Evolutionary conservation across 2,329 filamentous ascomycete genomes (phyloP).

Genomic region (Raffaelea albimanens): DNA sequence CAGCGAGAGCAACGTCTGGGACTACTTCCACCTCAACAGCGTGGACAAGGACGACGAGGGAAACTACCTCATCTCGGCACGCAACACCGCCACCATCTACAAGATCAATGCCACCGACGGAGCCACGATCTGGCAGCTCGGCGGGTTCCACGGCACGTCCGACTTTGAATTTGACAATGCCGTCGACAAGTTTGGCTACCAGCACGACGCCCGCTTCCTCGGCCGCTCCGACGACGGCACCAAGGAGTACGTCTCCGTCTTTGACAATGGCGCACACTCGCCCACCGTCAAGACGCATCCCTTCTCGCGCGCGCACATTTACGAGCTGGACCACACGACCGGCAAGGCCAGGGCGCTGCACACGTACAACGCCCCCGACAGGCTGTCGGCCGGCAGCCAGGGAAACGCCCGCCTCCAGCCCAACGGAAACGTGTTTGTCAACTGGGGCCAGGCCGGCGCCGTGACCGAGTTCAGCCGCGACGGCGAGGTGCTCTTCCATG

Average conservation of each 20-base stretch:
- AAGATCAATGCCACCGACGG: slow-evolving; percentile 37
- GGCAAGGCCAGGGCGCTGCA: background rate
- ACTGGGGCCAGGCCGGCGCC: background rate
- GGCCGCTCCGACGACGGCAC: background rate
- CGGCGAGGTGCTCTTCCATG: background rate
- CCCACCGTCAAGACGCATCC: background rate
- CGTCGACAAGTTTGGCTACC: background rate
- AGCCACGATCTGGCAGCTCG: slow-evolving; percentile 42
- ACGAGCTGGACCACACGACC: background rate
- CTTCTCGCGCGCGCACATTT: background rate
- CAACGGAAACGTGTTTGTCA: background rate
- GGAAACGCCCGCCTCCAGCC: background rate
- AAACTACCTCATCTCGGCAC: slow-evolving; percentile 44
- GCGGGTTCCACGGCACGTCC: slow-evolving; percentile 23
- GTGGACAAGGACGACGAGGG: slow-evolving; percentile 39
- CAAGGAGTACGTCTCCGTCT: background rate
- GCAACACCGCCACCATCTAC: slow-evolving; percentile 35
- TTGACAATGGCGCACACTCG: background rate
- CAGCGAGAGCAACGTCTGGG: slow-evolving; percentile 28
- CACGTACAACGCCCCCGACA: background rate
- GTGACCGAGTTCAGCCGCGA: background rate
- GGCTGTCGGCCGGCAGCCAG: background rate
- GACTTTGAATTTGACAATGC: background rate
- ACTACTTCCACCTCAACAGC: slow-evolving; percentile 49
- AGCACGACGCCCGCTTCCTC: background rate